Evolutionary conservation across 148 eudicot genomes (phyloP).

Genomic region (Gaultheria prostrata): DNA sequence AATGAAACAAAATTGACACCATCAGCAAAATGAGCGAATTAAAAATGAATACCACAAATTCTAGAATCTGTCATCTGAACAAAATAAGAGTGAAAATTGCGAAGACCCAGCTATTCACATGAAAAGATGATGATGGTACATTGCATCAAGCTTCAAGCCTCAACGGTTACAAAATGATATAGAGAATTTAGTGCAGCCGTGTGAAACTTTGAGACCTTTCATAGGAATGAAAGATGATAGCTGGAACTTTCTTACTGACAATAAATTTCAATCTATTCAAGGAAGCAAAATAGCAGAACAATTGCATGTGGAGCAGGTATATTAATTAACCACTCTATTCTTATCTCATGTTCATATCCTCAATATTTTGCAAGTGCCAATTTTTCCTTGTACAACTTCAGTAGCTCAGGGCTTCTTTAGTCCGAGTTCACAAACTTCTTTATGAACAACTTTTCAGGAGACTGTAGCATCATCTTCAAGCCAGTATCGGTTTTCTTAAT

Average conservation of each 20-base stretch:
- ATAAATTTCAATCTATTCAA: background rate
- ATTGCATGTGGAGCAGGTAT: background rate
- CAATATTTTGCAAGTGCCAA: background rate
- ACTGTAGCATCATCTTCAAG: background rate
- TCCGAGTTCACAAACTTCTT: background rate
- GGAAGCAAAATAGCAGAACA: background rate
- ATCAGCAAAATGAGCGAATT: background rate
- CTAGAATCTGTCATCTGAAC: background rate
- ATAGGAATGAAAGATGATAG: background rate
- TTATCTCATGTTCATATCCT: background rate
- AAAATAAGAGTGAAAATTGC: background rate
- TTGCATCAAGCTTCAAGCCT: background rate
- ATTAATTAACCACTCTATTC: background rate
- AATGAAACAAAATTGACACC: background rate
- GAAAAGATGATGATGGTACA: background rate
- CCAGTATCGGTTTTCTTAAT: background rate
- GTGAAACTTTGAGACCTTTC: background rate
- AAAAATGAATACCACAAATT: background rate
- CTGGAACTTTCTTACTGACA: background rate
- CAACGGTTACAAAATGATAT: background rate
- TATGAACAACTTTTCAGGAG: background rate
- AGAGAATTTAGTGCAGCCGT: background rate
- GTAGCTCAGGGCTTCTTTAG: background rate
- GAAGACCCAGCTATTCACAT: background rate
- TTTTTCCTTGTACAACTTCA: background rate